Percentiles rank a stretch among this genome's conserved stretches.
phyloP scores from a whole-genome alignment of 2,329 filamentous ascomycete species.

The Trichophyton rubrum region DNA sequence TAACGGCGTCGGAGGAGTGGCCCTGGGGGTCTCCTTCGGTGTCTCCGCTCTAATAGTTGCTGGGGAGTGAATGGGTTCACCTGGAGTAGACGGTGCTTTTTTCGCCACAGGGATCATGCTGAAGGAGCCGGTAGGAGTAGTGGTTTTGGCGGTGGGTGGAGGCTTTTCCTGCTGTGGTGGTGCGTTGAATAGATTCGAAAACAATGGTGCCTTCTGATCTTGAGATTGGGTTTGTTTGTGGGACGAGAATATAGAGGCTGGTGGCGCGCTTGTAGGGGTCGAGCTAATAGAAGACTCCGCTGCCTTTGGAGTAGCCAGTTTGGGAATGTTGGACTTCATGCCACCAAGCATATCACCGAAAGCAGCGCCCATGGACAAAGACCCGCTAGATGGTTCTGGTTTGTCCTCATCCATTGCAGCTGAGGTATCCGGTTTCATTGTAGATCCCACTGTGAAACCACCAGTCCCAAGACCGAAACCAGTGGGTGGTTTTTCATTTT shows the following conservation, averaged over 20 bases:
- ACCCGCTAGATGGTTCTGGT: constrained; percentile 21
- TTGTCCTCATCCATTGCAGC: constrained; percentile 30
- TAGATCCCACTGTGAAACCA: constrained; percentile 33
- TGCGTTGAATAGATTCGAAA: neutral
- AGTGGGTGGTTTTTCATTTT: constrained; percentile 17
- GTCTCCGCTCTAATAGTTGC: constrained; percentile 25
- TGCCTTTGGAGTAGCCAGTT: constrained; percentile 4
- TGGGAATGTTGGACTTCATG: constrained; percentile 8
- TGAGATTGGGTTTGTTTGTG: neutral
- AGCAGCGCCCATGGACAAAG: constrained; percentile 29
- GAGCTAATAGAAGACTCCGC: constrained; percentile 11
- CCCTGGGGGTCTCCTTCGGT: constrained; percentile 21
- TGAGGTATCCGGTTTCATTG: constrained; percentile 33
- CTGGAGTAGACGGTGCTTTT: constrained; percentile 20
- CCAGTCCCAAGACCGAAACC: constrained; percentile 20
- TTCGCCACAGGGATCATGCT: constrained; percentile 14
- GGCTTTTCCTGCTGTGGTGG: neutral
- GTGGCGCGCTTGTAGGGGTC: constrained; percentile 5
- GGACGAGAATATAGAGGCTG: constrained; percentile 6
- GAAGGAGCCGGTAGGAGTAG: constrained; percentile 4
- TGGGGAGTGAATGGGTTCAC: constrained; percentile 21
- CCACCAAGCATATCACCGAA: constrained; percentile 29
- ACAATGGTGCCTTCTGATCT: neutral
- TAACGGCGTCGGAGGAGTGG: constrained; percentile 22
- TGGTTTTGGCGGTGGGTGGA: neutral